A percentile compares a stretch with the other conserved stretches of the same genome.
phyloP scores from a whole-genome alignment of 2,329 filamentous ascomycete genomes.

The Pyrenophora seminiperda region DNA sequence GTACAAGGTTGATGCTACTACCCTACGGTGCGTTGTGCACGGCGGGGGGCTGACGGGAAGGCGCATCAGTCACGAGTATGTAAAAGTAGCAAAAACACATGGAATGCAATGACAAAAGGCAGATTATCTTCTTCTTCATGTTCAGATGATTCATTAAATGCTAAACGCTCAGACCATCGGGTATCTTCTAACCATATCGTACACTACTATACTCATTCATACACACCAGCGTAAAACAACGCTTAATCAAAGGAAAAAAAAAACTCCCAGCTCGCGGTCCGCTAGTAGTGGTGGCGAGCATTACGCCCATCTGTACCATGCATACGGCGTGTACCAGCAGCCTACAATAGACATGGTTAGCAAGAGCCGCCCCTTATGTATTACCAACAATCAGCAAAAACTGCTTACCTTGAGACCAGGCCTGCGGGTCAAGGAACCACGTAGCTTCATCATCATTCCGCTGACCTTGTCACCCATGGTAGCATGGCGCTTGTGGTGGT shows the following conservation, averaged over 20 bases:
- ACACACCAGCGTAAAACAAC: no score
- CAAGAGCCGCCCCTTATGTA: no score
- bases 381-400: background rate
- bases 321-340: conserved; percentile 75
- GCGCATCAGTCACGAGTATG: background rate
- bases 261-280: background rate
- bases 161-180: conserved; percentile 19
- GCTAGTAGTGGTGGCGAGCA: conserved; percentile 37
- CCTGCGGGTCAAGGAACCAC: conserved; percentile 69
- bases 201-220: conserved; percentile 5
- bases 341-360: conserved; percentile 53
- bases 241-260: no score
- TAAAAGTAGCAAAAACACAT: background rate
- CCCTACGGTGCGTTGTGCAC: background rate
- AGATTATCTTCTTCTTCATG: background rate
- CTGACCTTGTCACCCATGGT: conserved; percentile 77
- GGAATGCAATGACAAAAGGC: background rate
- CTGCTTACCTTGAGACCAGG: conserved; percentile 70
- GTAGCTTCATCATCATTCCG: conserved; percentile 74
- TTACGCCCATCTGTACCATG: conserved; percentile 74
- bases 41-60: background rate
- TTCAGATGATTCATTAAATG: conserved; percentile 6
- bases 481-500: conserved; percentile 70
- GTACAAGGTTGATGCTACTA: no score
- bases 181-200: conserved; percentile 24